phyloP scores from a whole-genome alignment of 108 stramenopile species.

The Pseudonitzschia delicatissima region DNA sequence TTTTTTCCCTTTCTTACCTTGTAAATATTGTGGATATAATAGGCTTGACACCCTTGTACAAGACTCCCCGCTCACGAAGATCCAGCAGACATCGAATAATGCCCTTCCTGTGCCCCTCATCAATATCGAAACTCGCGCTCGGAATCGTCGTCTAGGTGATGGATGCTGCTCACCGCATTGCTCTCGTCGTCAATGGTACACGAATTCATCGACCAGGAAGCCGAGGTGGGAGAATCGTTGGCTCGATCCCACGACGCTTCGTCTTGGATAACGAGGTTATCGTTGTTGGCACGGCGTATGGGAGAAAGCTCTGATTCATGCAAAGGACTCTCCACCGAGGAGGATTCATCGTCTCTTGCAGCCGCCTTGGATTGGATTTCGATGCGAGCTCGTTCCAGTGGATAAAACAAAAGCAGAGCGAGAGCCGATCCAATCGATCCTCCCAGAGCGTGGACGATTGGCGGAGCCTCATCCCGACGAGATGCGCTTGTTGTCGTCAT shows the following conservation, averaged over 20 bases:
- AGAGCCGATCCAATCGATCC: conserved; percentile 75
- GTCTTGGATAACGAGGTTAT: conserved; percentile 1
- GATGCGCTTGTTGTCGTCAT: conserved; percentile 9
- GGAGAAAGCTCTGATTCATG: neutral
- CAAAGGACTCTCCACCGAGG: no score
- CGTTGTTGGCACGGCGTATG: neutral
- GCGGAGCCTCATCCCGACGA: conserved; percentile 27
- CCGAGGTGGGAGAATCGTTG: conserved; percentile 6
- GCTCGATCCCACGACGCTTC: neutral
- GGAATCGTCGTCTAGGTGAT: neutral
- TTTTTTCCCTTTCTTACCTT: neutral
- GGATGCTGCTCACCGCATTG: neutral
- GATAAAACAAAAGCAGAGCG: conserved; percentile 68
- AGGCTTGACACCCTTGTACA: conserved; percentile 71
- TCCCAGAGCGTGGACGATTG: conserved; percentile 64
- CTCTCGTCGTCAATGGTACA: neutral
- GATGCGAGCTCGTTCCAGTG: conserved; percentile 68
- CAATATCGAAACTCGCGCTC: neutral
- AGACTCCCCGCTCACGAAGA: conserved; percentile 39
- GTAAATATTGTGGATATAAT: conserved; percentile 62
- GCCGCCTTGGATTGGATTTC: conserved; percentile 54
- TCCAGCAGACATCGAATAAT: conserved; percentile 35
- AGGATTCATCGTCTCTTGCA: neutral
- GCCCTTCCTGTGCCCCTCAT: neutral
- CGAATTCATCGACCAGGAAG: conserved; percentile 16